phyloP scores from a whole-genome alignment of 306 rosid genomes.

The Prunus persica region DNA sequence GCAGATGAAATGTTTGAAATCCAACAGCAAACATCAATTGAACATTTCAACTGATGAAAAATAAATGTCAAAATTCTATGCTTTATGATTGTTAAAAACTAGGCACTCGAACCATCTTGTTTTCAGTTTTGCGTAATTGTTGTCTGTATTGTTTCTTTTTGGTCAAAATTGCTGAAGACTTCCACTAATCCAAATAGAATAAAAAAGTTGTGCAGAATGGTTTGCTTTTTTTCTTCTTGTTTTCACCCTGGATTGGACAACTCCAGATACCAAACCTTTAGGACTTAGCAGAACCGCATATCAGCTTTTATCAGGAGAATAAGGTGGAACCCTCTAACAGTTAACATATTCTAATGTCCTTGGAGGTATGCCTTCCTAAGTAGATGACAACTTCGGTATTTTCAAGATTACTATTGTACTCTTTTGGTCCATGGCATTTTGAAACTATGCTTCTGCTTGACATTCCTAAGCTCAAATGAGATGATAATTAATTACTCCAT shows the following conservation, averaged over 20 bases:
- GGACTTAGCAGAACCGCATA: not conserved
- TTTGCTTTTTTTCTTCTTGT: not conserved
- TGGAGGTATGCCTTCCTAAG: not conserved
- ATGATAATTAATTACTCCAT: no score
- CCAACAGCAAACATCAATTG: not conserved
- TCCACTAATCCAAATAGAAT: not conserved
- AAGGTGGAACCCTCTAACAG: not conserved
- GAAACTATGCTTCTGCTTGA: no score
- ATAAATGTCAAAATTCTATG: not conserved
- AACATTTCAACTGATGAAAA: not conserved
- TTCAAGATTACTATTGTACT: not conserved
- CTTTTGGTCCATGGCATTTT: no score
- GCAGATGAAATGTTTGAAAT: slow-evolving; percentile 7
- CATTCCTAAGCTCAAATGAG: no score
- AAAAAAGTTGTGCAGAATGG: not conserved
- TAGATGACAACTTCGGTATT: not conserved
- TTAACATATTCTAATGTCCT: not conserved
- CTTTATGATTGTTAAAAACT: no score
- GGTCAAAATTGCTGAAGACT: not conserved
- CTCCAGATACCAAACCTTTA: not conserved
- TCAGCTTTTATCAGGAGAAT: not conserved
- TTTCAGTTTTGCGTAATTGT: not conserved
- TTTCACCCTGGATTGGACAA: not conserved
- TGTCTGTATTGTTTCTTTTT: not conserved
- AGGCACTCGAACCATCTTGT: no score